Evolutionary conservation across 306 rosid species (phyloP).

Genomic region (Carpinus viminea): DNA sequence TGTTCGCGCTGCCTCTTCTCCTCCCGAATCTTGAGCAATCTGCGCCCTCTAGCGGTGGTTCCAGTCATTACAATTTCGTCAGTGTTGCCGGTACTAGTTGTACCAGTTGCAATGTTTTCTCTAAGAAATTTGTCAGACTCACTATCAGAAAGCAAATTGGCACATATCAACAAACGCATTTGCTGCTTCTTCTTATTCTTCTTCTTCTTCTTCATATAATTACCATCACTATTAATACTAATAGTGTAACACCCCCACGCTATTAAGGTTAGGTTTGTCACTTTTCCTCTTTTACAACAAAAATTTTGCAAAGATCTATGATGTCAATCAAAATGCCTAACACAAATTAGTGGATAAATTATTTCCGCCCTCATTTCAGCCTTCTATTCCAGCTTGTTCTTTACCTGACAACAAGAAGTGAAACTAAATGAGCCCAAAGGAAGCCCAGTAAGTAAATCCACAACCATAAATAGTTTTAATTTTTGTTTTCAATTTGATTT

Average conservation of each 20-base stretch:
- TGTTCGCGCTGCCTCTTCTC: conserved; percentile 76
- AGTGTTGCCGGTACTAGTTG: not conserved
- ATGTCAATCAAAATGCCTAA: no score
- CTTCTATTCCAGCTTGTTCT: no score
- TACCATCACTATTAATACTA: not conserved
- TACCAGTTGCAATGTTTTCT: not conserved
- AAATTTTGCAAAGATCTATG: no score
- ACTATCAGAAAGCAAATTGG: not conserved
- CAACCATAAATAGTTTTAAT: no score
- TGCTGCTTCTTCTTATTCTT: conserved; percentile 4
- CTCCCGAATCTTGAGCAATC: conserved; percentile 76
- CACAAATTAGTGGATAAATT: no score
- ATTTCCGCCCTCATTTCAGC: no score
- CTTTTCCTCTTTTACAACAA: no score
- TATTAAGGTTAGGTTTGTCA: no score
- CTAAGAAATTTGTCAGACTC: not conserved
- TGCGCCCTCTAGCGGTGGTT: conserved; percentile 76
- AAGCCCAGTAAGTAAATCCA: no score
- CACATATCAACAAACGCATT: not conserved
- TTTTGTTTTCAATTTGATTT: no score
- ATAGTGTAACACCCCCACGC: not conserved
- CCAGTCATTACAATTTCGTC: conserved; percentile 54
- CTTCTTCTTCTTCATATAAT: not conserved
- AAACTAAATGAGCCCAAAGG: no score
- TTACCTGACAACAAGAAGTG: no score